Percentiles rank a stretch among this genome's conserved stretches.
Conservation (phyloP, 805 yeast species). For the Blastobotrys mokoenaii region DNA sequence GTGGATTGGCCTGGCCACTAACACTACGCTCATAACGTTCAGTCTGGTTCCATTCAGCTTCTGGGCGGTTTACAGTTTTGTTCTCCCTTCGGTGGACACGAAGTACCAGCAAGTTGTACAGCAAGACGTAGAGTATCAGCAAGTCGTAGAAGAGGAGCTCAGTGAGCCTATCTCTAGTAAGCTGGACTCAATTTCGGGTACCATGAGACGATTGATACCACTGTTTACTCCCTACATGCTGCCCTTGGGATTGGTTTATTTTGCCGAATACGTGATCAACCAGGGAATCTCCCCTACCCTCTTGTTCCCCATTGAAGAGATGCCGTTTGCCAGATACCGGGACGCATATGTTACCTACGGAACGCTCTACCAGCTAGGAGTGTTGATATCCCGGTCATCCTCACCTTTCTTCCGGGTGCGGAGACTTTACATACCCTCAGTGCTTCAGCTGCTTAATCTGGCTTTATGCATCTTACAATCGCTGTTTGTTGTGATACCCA, state of each 20-base stretch:
- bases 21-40: constrained; percentile 48
- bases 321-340: constrained; percentile 64
- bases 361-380: constrained; percentile 84
- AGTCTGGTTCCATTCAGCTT: constrained; percentile 32
- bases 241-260: constrained; percentile 75
- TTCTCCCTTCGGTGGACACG: constrained; percentile 23
- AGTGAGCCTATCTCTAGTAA: background rate
- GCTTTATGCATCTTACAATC: constrained; percentile 56
- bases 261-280: constrained; percentile 80
- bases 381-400: constrained; percentile 83
- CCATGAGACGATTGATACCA: constrained; percentile 23
- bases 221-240: constrained; percentile 51
- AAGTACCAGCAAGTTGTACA: constrained; percentile 4
- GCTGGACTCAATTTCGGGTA: constrained; percentile 6
- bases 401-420: constrained; percentile 53
- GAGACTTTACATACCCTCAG: constrained; percentile 51
- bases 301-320: constrained; percentile 59
- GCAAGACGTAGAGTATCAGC: background rate
- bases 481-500: constrained; percentile 44
- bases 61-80: constrained; percentile 19
- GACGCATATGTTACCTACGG: constrained; percentile 91
- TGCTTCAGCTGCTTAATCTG: constrained; percentile 61
- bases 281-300: constrained; percentile 90
- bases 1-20: constrained; percentile 47
- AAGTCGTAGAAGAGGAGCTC: background rate